phyloP scores from a whole-genome alignment of 2,329 filamentous ascomycete genomes.

The Ascochyta clinopodiicola region DNA sequence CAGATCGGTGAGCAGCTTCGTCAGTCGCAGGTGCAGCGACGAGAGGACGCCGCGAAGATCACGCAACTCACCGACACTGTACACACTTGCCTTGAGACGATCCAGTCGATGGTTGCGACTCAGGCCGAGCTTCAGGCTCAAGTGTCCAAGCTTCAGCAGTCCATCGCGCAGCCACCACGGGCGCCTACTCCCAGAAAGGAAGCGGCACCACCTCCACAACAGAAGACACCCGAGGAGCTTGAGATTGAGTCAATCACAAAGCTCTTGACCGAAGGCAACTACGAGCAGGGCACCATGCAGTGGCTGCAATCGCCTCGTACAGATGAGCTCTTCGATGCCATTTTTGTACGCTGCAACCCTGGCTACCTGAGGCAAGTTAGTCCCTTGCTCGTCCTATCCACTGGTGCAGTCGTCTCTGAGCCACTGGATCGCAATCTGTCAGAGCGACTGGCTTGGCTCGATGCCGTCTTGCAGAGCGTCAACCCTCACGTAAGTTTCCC shows the following conservation, averaged over 20 bases:
- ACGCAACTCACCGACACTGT: conserved; percentile 74
- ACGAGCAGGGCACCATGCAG: conserved; percentile 57
- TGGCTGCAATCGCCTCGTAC: conserved; percentile 69
- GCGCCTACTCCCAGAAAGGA: conserved; percentile 28
- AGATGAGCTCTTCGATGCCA: conserved; percentile 65
- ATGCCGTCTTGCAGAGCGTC: conserved; percentile 61
- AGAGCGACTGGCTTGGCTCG: conserved; percentile 66
- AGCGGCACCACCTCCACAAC: conserved; percentile 49
- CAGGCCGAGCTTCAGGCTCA: conserved; percentile 73
- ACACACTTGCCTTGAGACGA: conserved; percentile 69
- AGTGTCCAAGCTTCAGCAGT: conserved; percentile 52
- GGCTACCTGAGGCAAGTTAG: conserved; percentile 62
- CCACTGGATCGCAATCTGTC: conserved; percentile 60
- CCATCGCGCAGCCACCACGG: conserved; percentile 44
- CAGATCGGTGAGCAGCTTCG: conserved; percentile 60
- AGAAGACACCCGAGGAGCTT: conserved; percentile 58
- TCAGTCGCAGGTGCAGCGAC: conserved; percentile 59
- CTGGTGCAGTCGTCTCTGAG: conserved; percentile 67
- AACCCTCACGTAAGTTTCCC: conserved; percentile 58
- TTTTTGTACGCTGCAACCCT: conserved; percentile 65
- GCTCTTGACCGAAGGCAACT: conserved; percentile 64
- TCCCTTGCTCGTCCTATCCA: conserved; percentile 65
- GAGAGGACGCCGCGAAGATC: conserved; percentile 69
- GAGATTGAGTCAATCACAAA: conserved; percentile 69
- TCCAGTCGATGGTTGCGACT: conserved; percentile 71